phyloP scores from a whole-genome alignment of 805 yeast genomes.

The Ogataea sp. region DNA sequence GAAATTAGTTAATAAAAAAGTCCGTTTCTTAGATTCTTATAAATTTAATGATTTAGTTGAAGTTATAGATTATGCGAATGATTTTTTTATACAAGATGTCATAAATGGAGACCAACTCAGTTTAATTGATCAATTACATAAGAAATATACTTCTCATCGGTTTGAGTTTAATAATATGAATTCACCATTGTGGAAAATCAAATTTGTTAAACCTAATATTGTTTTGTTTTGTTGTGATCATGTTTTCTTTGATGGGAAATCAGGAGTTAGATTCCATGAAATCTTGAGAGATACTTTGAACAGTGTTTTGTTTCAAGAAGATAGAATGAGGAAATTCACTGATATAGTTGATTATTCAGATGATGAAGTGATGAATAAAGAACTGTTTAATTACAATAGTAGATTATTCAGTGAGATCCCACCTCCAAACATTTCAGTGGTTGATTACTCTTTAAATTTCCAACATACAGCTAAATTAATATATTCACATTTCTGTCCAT shows the following conservation, averaged over 20 bases:
- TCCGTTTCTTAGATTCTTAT: constrained; percentile 4
- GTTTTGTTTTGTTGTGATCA: constrained; percentile 22
- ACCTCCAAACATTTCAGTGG: background rate
- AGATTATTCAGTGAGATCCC: background rate
- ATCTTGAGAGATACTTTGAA: background rate
- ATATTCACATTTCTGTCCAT: no score
- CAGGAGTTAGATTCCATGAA: constrained; percentile 21
- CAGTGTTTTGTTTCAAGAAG: constrained; percentile 1
- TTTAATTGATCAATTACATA: constrained; percentile 1
- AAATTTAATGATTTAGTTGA: constrained; percentile 1
- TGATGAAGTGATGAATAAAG: background rate
- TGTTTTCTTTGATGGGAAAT: constrained; percentile 26
- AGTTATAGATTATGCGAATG: constrained; percentile 1
- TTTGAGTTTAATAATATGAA: background rate
- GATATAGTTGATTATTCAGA: background rate
- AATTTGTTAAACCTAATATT: constrained; percentile 7
- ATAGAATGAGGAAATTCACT: background rate
- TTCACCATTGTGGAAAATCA: constrained; percentile 17
- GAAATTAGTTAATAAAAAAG: background rate
- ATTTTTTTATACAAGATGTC: no score
- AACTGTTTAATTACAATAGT: background rate
- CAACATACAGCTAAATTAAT: no score
- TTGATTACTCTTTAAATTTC: background rate
- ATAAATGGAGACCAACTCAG: no score
- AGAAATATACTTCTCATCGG: background rate